Conservation (phyloP, 441 rosid species). For the Adansonia madagascariensis region DNA sequence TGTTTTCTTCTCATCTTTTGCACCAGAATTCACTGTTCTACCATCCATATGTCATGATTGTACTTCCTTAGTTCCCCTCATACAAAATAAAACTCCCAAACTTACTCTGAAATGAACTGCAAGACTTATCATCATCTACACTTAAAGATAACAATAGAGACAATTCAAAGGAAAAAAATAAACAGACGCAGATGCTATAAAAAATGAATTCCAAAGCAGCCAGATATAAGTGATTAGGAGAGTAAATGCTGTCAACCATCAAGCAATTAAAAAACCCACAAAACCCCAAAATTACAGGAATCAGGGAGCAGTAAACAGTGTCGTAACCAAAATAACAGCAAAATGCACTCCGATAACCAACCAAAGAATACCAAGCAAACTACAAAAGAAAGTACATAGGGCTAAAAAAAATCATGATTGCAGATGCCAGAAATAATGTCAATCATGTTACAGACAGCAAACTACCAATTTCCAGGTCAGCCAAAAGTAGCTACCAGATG, state of each 20-base stretch:
- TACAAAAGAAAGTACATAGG: neutral
- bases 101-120: slow-evolving; percentile 25
- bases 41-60: slow-evolving; percentile 36
- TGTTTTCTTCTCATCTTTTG: slow-evolving; percentile 39
- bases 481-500: neutral
- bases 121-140: slow-evolving; percentile 21
- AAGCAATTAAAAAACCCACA: neutral
- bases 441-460: neutral
- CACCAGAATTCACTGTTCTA: slow-evolving; percentile 27
- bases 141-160: slow-evolving; percentile 17
- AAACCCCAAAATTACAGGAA: neutral
- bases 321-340: neutral
- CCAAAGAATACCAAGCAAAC: slow-evolving; percentile 11
- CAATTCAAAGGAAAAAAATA: neutral
- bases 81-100: slow-evolving; percentile 24
- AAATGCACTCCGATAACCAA: neutral
- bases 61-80: slow-evolving; percentile 25
- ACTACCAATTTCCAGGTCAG: neutral
- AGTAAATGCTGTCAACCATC: neutral
- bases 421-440: neutral
- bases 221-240: neutral
- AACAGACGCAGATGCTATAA: neutral
- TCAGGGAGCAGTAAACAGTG: neutral
- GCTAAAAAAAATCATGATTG: neutral
- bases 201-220: slow-evolving; percentile 2